Evolutionary conservation across 208 protist genomes (phyloP).

Genomic region (Acanthamoeba castellanii): DNA sequence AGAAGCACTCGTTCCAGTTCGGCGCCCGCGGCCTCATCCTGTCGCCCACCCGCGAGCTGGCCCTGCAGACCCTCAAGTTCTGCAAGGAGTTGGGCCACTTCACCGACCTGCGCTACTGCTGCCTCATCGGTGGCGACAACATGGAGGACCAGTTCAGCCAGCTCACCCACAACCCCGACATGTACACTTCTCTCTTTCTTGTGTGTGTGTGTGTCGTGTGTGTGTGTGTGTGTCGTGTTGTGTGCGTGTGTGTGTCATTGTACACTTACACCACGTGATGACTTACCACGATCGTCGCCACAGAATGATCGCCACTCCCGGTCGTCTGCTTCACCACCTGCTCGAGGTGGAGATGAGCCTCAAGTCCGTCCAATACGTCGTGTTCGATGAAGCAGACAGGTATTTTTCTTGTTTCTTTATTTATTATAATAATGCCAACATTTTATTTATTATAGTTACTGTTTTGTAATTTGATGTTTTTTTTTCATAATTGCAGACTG

Average conservation of each 20-base stretch:
- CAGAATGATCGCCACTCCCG: conserved; percentile 98
- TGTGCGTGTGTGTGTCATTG: too few relatives aligned
- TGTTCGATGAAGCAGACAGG: conserved; percentile 99
- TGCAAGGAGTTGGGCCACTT: conserved; percentile 95
- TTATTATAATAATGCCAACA: neutral
- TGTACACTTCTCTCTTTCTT: conserved; percentile 82
- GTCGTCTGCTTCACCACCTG: conserved; percentile 98
- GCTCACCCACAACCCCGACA: conserved; percentile 97
- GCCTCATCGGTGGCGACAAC: conserved; percentile 97
- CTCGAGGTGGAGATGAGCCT: conserved; percentile 96
- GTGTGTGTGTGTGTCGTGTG: too few relatives aligned
- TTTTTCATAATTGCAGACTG: too few relatives aligned
- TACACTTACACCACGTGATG: too few relatives aligned
- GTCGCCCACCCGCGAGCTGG: conserved; percentile 98
- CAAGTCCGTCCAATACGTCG: conserved; percentile 94
- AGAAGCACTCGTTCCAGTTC: conserved; percentile 87
- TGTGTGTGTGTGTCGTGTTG: neutral
- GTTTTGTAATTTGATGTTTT: conserved; percentile 9
- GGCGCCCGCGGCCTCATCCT: conserved; percentile 98
- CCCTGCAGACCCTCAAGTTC: conserved; percentile 98
- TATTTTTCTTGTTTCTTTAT: neutral
- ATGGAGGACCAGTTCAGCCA: conserved; percentile 98
- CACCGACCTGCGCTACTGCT: conserved; percentile 94
- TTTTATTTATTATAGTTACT: neutral
- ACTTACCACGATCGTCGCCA: neutral